Evolutionary conservation across 2,329 filamentous ascomycete species (phyloP).

Genomic region (Diaporthe eres): DNA sequence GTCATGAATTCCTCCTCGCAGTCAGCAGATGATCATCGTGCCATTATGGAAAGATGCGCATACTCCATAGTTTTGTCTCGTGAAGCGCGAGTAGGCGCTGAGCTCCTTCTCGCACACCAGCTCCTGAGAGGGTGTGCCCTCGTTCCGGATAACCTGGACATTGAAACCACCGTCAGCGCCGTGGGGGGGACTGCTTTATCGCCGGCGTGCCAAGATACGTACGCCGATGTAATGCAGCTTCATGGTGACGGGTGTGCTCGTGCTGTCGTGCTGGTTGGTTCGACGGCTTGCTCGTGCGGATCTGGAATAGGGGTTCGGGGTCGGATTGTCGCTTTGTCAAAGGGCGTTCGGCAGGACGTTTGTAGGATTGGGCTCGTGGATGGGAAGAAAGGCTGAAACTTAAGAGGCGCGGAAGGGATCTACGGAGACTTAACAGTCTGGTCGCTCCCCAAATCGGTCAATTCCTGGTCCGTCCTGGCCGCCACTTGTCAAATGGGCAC

Average conservation of each 20-base stretch:
- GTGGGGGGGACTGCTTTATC: background rate
- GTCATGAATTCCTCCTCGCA: slow-evolving; percentile 76
- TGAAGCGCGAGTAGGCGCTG: slow-evolving; percentile 85
- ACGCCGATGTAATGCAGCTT: slow-evolving; percentile 89
- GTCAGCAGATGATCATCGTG: slow-evolving; percentile 58
- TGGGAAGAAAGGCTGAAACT: slow-evolving; percentile 30
- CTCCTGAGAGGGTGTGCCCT: slow-evolving; percentile 81
- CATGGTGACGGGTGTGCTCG: slow-evolving; percentile 67
- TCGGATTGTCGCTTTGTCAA: slow-evolving; percentile 19
- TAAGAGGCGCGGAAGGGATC: slow-evolving; percentile 3
- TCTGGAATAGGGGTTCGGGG: background rate
- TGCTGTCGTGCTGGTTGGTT: slow-evolving; percentile 6
- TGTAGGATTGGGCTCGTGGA: background rate
- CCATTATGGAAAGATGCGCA: slow-evolving; percentile 40
- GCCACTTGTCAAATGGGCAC: slow-evolving; percentile 33
- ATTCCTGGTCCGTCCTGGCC: slow-evolving; percentile 24
- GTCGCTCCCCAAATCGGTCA: slow-evolving; percentile 1
- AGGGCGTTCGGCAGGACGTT: background rate
- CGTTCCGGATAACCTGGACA: slow-evolving; percentile 86
- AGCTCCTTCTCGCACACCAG: slow-evolving; percentile 84
- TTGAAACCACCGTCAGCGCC: slow-evolving; percentile 38
- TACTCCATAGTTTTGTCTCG: slow-evolving; percentile 71
- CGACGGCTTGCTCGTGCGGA: slow-evolving; percentile 10
- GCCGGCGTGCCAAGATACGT: slow-evolving; percentile 55
- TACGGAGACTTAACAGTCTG: background rate